Conservation (phyloP, 306 rosid species). For the Pyrus communis region DNA sequence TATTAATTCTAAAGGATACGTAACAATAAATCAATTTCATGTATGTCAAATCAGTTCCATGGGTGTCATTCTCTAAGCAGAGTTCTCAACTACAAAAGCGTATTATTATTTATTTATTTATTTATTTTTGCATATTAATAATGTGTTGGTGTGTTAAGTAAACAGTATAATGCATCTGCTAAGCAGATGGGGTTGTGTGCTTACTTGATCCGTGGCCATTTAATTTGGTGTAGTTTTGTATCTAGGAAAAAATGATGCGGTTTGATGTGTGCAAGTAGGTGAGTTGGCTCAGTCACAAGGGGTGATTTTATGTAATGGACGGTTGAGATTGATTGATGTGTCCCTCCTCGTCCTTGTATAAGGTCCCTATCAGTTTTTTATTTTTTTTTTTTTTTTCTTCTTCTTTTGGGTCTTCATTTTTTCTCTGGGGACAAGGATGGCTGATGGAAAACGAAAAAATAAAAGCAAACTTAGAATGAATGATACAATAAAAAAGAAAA, state of each 20-base stretch:
- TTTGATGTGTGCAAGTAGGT: slow-evolving; percentile 24
- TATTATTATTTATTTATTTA: too few relatives aligned
- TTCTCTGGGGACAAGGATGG: slow-evolving; percentile 29
- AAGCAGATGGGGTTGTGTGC: slow-evolving; percentile 15
- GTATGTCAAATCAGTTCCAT: neutral
- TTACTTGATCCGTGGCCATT: slow-evolving; percentile 26
- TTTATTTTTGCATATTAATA: too few relatives aligned
- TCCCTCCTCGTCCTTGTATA: slow-evolving; percentile 15
- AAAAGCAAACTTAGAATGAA: slow-evolving; percentile 13
- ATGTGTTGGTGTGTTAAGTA: slow-evolving; percentile 6
- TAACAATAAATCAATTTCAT: too few relatives aligned
- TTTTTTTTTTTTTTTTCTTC: neutral
- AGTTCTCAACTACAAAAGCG: neutral
- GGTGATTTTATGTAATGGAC: slow-evolving; percentile 22
- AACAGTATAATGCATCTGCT: slow-evolving; percentile 49
- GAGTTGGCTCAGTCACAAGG: slow-evolving; percentile 37
- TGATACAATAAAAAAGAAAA: slow-evolving; percentile 21
- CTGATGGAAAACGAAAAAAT: slow-evolving; percentile 14
- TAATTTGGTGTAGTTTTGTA: slow-evolving; percentile 21
- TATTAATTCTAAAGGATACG: neutral
- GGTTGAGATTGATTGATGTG: slow-evolving; percentile 27
- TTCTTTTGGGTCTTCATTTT: neutral
- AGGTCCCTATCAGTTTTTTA: slow-evolving; percentile 26
- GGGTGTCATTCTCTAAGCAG: neutral
- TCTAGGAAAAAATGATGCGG: slow-evolving; percentile 9